Base-by-base conservation (phyloP, 148 eudicot genomes). In the Chenopodium quinoa region DNA sequence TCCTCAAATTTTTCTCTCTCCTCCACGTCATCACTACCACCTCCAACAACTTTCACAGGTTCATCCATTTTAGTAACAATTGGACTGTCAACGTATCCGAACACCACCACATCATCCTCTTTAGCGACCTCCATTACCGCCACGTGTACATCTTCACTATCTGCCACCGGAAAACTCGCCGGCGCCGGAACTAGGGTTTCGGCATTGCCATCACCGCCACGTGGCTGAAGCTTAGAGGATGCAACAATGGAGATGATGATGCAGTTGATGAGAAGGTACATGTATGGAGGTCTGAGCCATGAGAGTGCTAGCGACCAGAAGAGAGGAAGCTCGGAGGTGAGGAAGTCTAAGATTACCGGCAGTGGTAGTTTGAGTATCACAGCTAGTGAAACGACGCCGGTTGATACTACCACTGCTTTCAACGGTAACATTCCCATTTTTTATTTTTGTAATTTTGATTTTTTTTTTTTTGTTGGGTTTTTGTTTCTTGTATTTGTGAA, bases 181-280 rank as follows among this genome's bases (percentile, higher is more conserved):
- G 78, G 22, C 69, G 75, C 79, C 22, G 63, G 54, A 40, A 2
- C n/a, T n/a, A 46, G 12, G 0, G 14, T 19, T 56, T 22, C 4
- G 62, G 6, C 31, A 0, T 11, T 54, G 20, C 68, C 82, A 16
- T 37, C 74, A 20, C 3, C 54, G 75, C 11, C 75, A 7, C 64
- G 76, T 7, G 85, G 79, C 34, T 88, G 91, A 9, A 92, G 87
- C 87, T 91, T 91, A 4, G 98, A 91, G 25, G 94, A 85, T 0
- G 98, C 98, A 25, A 92, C 92, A 71, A 94, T 91, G 54, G 92
- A 86, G 84, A 94, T 85, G 78, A 94, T 94, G 84, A 94, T 94
- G 75, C 89, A 88, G 82, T 94, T 94, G 84, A 94, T 84, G 75
- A 94, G 84, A 34, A 94, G 86, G 87, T 94, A 92, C 1, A 91